phyloP scores from a whole-genome alignment of 306 rosid species.

The Rubus parviflorus region DNA sequence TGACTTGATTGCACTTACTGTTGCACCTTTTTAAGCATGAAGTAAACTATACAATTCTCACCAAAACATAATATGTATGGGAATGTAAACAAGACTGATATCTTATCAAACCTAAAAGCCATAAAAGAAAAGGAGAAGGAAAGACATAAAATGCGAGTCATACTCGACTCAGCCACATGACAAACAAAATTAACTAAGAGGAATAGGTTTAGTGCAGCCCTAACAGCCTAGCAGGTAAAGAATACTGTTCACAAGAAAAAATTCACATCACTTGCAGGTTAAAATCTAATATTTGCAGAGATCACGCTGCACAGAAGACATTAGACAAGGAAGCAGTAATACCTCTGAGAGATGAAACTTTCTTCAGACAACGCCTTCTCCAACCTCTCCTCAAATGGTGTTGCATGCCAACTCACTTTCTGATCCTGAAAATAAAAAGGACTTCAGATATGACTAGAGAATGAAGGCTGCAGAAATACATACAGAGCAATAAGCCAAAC shows the following conservation, averaged over 20 bases:
- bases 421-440: conserved; percentile 62
- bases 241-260: not conserved
- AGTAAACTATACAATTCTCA: not conserved
- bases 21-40: not conserved
- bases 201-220: not conserved
- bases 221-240: not conserved
- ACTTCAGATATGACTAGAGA: conserved; percentile 15
- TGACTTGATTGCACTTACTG: not conserved
- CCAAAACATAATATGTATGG: not conserved
- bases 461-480: conserved; percentile 7
- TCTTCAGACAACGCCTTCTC: conserved; percentile 86
- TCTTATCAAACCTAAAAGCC: not conserved
- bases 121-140: not conserved
- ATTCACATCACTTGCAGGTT: not conserved
- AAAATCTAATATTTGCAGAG: not conserved
- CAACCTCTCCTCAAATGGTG: conserved; percentile 86
- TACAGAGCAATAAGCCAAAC: conserved; percentile 34
- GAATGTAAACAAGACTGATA: not conserved
- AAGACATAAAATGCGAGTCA: not conserved
- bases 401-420: conserved; percentile 96
- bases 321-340: not conserved
- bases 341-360: conserved; percentile 58
- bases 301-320: not conserved
- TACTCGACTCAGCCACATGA: conserved; percentile 1
- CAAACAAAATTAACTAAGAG: not conserved